Conservation (phyloP, 345 rosid species). For the Citrus cavaleriei region DNA sequence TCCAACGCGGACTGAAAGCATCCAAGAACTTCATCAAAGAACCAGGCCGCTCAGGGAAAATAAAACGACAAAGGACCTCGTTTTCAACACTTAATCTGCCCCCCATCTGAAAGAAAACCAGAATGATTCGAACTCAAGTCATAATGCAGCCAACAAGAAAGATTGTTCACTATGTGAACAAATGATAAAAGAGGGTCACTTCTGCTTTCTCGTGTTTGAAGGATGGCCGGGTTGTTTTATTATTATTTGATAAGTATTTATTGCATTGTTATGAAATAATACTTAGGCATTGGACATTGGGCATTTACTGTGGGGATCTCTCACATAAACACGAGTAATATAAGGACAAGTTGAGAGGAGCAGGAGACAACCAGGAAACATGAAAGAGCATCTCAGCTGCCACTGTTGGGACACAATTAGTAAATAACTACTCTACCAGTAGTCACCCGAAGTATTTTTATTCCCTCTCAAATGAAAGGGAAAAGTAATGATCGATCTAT, state of each 20-base stretch:
- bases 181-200: neutral
- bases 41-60: conserved; percentile 95
- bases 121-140: neutral
- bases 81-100: conserved; percentile 62
- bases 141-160: neutral
- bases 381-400: neutral
- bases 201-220: neutral
- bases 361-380: neutral
- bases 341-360: neutral
- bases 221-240: neutral
- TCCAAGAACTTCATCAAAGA: conserved; percentile 92
- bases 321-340: neutral
- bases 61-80: conserved; percentile 80
- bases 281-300: neutral
- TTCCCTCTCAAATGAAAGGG: neutral
- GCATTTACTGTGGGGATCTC: neutral
- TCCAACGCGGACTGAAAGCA: conserved; percentile 90
- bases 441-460: neutral
- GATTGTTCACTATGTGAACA: neutral
- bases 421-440: neutral
- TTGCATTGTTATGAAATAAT: neutral
- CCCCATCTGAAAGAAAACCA: conserved; percentile 63
- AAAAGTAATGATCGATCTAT: neutral
- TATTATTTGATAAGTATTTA: neutral
- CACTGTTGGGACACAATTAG: neutral